Percentiles rank a stretch among this genome's conserved stretches.
phyloP scores from a whole-genome alignment of 768 basidiomycete species.

The Termitomyces sp. region DNA sequence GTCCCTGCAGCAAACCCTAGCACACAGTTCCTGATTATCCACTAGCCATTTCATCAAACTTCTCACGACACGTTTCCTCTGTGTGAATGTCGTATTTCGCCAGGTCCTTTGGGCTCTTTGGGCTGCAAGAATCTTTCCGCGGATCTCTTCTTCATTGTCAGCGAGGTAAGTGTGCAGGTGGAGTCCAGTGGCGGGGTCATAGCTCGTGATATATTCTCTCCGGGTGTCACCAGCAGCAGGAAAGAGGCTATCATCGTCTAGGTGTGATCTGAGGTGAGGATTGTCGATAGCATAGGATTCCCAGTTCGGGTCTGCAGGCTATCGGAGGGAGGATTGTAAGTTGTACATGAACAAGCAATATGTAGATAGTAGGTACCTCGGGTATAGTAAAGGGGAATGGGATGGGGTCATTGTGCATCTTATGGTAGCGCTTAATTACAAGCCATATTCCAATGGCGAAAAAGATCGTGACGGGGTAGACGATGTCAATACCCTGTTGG shows the following conservation, averaged over 20 bases:
- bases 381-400: slow-evolving; percentile 60
- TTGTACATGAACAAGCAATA: background rate
- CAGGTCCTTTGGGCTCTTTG: slow-evolving; percentile 67
- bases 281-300: slow-evolving; percentile 49
- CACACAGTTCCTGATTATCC: slow-evolving; percentile 84
- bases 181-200: slow-evolving; percentile 84
- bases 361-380: slow-evolving; percentile 36
- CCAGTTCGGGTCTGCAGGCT: slow-evolving; percentile 63
- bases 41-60: slow-evolving; percentile 92
- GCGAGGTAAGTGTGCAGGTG: slow-evolving; percentile 79
- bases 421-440: slow-evolving; percentile 71
- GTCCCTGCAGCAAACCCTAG: slow-evolving; percentile 86
- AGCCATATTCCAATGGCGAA: slow-evolving; percentile 79
- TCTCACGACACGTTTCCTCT: slow-evolving; percentile 79
- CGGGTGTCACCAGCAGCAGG: slow-evolving; percentile 42
- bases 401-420: slow-evolving; percentile 69
- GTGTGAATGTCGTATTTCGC: slow-evolving; percentile 70
- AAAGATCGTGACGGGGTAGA: slow-evolving; percentile 67
- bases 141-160: slow-evolving; percentile 70
- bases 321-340: background rate
- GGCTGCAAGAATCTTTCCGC: slow-evolving; percentile 65
- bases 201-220: slow-evolving; percentile 81
- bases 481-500: slow-evolving; percentile 51
- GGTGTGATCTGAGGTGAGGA: slow-evolving; percentile 65
- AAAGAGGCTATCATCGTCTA: slow-evolving; percentile 47